phyloP scores from a whole-genome alignment of 2,329 filamentous ascomycete species.

The Fusarium pseudonygamai region DNA sequence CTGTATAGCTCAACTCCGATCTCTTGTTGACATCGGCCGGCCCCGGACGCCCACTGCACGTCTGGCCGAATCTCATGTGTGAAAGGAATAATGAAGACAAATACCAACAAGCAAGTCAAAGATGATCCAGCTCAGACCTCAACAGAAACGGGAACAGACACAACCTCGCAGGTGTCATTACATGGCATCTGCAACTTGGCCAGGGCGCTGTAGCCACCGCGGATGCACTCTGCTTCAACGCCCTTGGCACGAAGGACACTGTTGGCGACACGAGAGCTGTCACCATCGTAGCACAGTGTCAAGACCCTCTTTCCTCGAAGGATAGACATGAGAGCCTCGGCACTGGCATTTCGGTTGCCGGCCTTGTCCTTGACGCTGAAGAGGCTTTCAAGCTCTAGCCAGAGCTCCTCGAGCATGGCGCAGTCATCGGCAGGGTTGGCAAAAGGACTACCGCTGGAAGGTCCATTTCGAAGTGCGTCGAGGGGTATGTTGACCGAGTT shows the following conservation, averaged over 20 bases:
- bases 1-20: background rate
- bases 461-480: conserved; percentile 46
- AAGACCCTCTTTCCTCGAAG: conserved; percentile 53
- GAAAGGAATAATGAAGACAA: background rate
- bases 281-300: conserved; percentile 63
- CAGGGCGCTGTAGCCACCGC: conserved; percentile 51
- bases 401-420: conserved; percentile 56
- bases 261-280: conserved; percentile 63
- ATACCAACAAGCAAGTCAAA: background rate
- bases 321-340: conserved; percentile 42
- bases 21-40: background rate
- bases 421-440: conserved; percentile 58
- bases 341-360: conserved; percentile 42
- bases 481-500: conserved; percentile 58
- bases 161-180: conserved; percentile 38
- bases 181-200: conserved; percentile 41
- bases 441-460: conserved; percentile 42
- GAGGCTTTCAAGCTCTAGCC: conserved; percentile 58
- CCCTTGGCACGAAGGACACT: conserved; percentile 63
- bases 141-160: conserved; percentile 34
- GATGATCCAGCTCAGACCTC: conserved; percentile 26
- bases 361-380: conserved; percentile 50
- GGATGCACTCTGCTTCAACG: conserved; percentile 56
- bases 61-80: conserved; percentile 9
- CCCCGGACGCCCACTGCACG: conserved; percentile 42